phyloP scores from a whole-genome alignment of 192 early-diverging fungal genomes.

The Linnemannia zychae region DNA sequence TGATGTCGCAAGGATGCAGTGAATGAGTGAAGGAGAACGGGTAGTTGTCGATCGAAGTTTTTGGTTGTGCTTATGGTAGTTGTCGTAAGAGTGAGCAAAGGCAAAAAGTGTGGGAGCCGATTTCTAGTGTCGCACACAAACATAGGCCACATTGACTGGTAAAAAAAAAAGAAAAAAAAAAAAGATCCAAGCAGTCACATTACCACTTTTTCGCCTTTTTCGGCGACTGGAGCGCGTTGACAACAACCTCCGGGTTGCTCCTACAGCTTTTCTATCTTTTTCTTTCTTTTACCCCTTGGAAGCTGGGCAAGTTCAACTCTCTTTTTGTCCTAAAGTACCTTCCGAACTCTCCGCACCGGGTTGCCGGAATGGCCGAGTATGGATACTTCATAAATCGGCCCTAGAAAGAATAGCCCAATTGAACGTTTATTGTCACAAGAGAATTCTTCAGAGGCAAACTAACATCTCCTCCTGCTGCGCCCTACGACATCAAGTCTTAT shows the following conservation, averaged over 20 bases:
- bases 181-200: neutral
- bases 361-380: neutral
- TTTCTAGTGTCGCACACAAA: neutral
- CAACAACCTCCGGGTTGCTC: neutral
- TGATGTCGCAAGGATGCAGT: neutral
- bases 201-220: conserved; percentile 1
- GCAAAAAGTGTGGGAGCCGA: neutral
- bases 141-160: too few relatives aligned
- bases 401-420: neutral
- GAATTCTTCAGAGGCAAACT: neutral
- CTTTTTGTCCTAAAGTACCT: neutral
- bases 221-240: neutral
- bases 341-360: neutral
- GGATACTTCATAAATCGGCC: neutral
- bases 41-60: neutral
- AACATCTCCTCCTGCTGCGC: neutral
- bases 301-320: neutral
- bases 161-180: neutral
- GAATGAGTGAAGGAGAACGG: neutral
- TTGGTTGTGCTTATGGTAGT: neutral
- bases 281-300: neutral
- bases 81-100: neutral
- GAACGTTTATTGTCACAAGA: neutral
- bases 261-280: neutral
- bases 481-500: neutral